Conservation (phyloP, 1,139 yeast genomes). For the Debaryomycetaceae sp. region DNA sequence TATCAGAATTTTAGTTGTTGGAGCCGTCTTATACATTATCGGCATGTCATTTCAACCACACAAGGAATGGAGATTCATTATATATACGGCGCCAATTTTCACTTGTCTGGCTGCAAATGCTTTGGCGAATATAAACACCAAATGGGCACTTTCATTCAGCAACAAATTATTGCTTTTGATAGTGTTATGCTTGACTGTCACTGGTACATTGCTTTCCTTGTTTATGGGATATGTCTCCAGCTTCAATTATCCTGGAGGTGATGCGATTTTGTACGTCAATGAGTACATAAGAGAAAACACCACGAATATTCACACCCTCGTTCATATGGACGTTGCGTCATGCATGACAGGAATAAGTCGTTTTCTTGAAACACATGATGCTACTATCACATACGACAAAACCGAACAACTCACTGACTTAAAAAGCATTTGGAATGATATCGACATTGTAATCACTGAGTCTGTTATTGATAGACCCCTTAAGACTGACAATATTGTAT, state of each 20-base stretch:
- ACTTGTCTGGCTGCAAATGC: constrained; percentile 66
- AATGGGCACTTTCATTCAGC: constrained; percentile 24
- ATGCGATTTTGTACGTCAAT: constrained; percentile 59
- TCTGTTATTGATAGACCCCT: constrained; percentile 10
- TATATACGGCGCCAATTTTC: constrained; percentile 70
- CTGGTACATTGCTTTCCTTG: constrained; percentile 42
- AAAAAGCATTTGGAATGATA: constrained; percentile 45
- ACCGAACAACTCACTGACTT: constrained; percentile 52
- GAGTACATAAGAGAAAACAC: constrained; percentile 26
- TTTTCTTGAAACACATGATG: constrained; percentile 57
- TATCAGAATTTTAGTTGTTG: constrained; percentile 28
- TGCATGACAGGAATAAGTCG: constrained; percentile 87
- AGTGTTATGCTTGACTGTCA: constrained; percentile 21
- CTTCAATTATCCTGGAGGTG: constrained; percentile 87
- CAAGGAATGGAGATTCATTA: constrained; percentile 90
- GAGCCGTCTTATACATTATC: constrained; percentile 53
- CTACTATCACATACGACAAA: constrained; percentile 63
- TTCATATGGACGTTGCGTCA: constrained; percentile 76
- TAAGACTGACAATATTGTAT: constrained; percentile 3
- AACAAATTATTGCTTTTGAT: constrained; percentile 28
- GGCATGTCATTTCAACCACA: constrained; percentile 82
- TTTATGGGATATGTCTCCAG: constrained; percentile 63
- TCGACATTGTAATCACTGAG: constrained; percentile 61
- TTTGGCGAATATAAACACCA: constrained; percentile 42
- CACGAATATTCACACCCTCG: constrained; percentile 20